Conservation (phyloP, 140 eudicot species). For the Anethum foeniculum region DNA sequence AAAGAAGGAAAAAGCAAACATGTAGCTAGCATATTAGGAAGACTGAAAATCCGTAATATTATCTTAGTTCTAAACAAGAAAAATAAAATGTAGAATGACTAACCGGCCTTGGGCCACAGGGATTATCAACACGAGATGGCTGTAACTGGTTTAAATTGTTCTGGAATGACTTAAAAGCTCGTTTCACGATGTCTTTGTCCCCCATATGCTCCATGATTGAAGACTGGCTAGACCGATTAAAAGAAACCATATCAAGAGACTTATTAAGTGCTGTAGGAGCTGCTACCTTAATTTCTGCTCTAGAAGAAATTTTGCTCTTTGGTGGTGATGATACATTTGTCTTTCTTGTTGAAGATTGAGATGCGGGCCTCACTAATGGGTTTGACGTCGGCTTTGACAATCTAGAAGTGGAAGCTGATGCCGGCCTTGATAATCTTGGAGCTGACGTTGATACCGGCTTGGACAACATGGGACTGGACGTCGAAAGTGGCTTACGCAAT, state of each 20-base stretch:
- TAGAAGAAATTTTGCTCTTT: conserved; percentile 31
- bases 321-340: conserved; percentile 27
- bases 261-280: conserved; percentile 57
- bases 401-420: conserved; percentile 36
- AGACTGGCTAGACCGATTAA: conserved; percentile 45
- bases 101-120: conserved; percentile 46
- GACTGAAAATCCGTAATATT: neutral
- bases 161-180: conserved; percentile 83
- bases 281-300: conserved; percentile 32
- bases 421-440: conserved; percentile 35
- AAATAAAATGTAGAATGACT: neutral
- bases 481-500: neutral
- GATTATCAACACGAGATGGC: conserved; percentile 27
- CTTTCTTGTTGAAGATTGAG: conserved; percentile 37
- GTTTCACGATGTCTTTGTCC: conserved; percentile 82
- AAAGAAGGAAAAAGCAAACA: neutral
- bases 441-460: conserved; percentile 12
- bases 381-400: conserved; percentile 32
- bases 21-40: neutral
- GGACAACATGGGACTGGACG: neutral
- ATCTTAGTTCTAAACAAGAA: neutral
- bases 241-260: conserved; percentile 57
- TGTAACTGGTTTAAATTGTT: conserved; percentile 41
- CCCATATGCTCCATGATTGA: conserved; percentile 94
- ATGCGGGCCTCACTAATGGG: conserved; percentile 17